Evolutionary conservation across 177 flowering plant species (phyloP), one percentile per base, ranked within the genome.

Genomic region (Vitis hybrid): DNA sequence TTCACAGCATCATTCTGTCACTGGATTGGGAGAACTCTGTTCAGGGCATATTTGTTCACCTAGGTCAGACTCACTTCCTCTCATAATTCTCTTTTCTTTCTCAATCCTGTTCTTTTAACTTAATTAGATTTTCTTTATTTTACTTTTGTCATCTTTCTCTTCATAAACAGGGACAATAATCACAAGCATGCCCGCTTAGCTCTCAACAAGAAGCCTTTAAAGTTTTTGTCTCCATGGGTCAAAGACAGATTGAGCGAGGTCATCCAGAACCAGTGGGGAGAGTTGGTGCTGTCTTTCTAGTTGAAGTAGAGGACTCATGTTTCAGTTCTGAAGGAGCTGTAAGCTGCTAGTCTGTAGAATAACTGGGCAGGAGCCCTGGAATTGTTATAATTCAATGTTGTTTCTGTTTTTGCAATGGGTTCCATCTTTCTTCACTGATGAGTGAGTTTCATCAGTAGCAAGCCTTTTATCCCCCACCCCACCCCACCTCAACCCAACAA

Each of bases 21-120:
- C n/a, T 18, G 47, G 55, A 61, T 11, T 73, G 73, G 33, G 11
- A 11, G 14, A 44, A 68, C 44, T 57, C 62, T 51, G 72, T n/a
- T 67, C 59, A 11, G 49, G 61, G 60, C 44, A 14, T 11, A 9
- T n/a, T 24, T 59, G 11, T 62, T 58, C 70, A 33, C 13, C 66
- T 54, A 50, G 72, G 72, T 69, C 22, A 71, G 64, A 44, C 47
- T 7, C 18, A 14, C 15, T 20, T 53, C 14, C 64, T 2, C 59
- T 6, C 53, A 20, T 17, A 33, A 31, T 53, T 6, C 11, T 13
- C 2, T 11, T 72, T 71, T 59, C 61, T 13, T 20, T 52, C 19
- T 53, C 59, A 57, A 15, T 53, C 15, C n/a, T 20, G 65, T 38
- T 62, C 10, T 55, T 28, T 28, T 50, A 22, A 56, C 50, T 60